A percentile compares a stretch with the other conserved stretches of the same genome.
These are phyloP conservation scores for Aspergillus baeticus DNA, from an alignment of 495 filamentous ascomycete genomes.

Conservation along the genomic window DNA sequence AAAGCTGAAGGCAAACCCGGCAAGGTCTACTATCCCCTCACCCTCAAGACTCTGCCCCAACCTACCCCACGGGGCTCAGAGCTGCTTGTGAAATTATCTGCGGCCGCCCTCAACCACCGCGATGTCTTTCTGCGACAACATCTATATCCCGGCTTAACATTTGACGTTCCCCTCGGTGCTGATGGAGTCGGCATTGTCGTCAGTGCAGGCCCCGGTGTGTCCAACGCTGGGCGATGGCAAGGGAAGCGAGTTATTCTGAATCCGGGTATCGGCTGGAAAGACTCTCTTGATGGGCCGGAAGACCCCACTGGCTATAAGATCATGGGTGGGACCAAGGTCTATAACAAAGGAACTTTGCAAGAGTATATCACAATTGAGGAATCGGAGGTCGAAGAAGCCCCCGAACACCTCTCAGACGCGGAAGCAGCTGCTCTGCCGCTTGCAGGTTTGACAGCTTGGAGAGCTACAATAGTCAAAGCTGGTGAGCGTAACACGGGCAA, in stretches of 20 bases:
- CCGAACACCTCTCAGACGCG: slow-evolving; percentile 63
- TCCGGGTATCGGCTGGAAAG: slow-evolving; percentile 73
- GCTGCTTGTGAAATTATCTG: slow-evolving; percentile 66
- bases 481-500: slow-evolving; percentile 50
- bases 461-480: slow-evolving; percentile 74
- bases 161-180: slow-evolving; percentile 70
- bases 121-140: slow-evolving; percentile 91
- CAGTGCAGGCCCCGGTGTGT: slow-evolving; percentile 53
- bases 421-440: slow-evolving; percentile 83
- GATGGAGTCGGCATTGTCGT: slow-evolving; percentile 78
- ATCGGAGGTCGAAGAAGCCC: slow-evolving; percentile 70
- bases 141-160: slow-evolving; percentile 81
- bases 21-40: slow-evolving; percentile 74
- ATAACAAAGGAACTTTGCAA: slow-evolving; percentile 65
- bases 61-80: slow-evolving; percentile 62
- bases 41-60: slow-evolving; percentile 55
- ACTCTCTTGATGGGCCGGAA: slow-evolving; percentile 71
- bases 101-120: slow-evolving; percentile 85
- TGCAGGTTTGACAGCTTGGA: slow-evolving; percentile 83
- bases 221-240: slow-evolving; percentile 46
- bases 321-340: slow-evolving; percentile 65
- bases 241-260: slow-evolving; percentile 72
- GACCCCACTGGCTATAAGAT: slow-evolving; percentile 59
- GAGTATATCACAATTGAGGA: slow-evolving; percentile 69
- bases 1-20: slow-evolving; percentile 60